Conservation (phyloP, 176 grass and related monocot genomes). For the Elaeis guineensis region DNA sequence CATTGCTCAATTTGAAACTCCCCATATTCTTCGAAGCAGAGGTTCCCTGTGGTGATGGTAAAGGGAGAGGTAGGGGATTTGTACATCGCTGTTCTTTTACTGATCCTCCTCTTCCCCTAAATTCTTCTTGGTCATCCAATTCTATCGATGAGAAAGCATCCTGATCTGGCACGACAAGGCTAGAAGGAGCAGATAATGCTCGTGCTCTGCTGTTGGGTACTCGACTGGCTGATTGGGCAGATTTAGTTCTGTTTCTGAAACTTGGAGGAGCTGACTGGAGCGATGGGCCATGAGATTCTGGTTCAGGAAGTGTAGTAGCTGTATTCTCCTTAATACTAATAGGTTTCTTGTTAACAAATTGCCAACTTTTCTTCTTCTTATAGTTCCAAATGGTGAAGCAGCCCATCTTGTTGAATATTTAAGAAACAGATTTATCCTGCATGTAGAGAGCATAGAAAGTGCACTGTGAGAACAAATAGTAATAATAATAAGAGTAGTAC, state of each 20-base stretch:
- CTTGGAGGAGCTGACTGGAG: constrained; percentile 91
- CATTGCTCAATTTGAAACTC: constrained; percentile 66
- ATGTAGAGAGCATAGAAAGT: too few relatives aligned
- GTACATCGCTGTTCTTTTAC: constrained; percentile 51
- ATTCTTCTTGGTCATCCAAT: constrained; percentile 64
- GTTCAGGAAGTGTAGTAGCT: constrained; percentile 77
- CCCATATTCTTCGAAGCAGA: constrained; percentile 51
- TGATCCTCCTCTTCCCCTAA: constrained; percentile 29
- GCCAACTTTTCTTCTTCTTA: constrained; percentile 61
- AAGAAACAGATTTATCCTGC: constrained; percentile 3
- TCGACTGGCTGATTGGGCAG: constrained; percentile 35
- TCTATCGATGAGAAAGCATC: constrained; percentile 41
- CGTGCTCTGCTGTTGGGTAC: constrained; percentile 44
- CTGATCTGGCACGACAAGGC: constrained; percentile 63
- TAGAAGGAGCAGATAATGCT: constrained; percentile 70
- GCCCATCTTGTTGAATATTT: constrained; percentile 50
- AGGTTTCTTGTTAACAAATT: constrained; percentile 26
- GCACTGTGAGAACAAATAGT: too few relatives aligned
- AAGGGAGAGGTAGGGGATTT: constrained; percentile 82
- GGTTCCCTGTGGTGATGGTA: constrained; percentile 50
- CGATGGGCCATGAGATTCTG: constrained; percentile 51
- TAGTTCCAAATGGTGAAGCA: constrained; percentile 74
- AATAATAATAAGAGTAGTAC: too few relatives aligned
- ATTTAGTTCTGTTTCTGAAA: constrained; percentile 69
- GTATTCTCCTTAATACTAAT: constrained; percentile 36